Conservation (phyloP, 2,329 filamentous ascomycete species). For the Botrytis deweyae region DNA sequence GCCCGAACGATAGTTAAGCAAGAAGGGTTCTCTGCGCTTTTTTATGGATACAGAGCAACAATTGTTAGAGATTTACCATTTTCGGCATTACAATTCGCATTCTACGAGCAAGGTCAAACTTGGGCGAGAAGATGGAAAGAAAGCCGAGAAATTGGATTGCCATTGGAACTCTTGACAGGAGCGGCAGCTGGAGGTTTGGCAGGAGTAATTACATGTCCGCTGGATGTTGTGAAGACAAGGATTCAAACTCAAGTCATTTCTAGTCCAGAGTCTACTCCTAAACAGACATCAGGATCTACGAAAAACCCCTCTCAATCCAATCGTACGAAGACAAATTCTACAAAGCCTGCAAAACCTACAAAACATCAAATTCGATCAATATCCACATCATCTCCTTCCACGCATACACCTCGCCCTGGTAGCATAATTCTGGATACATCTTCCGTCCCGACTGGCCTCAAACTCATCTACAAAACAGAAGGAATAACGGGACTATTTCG, state of each 20-base stretch:
- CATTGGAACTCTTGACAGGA: constrained; percentile 84
- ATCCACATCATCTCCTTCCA: constrained; percentile 86
- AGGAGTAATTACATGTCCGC: constrained; percentile 88
- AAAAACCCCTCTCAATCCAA: constrained; percentile 25
- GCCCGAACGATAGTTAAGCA: constrained; percentile 77
- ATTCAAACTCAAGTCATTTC: constrained; percentile 85
- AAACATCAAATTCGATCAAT: constrained; percentile 66
- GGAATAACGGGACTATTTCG: constrained; percentile 89
- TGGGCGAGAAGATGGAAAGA: constrained; percentile 78
- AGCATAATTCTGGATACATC: constrained; percentile 82
- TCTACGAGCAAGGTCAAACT: constrained; percentile 91
- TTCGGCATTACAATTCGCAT: constrained; percentile 94
- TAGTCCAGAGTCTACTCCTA: constrained; percentile 35
- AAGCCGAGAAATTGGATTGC: constrained; percentile 79
- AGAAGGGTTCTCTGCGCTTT: constrained; percentile 83
- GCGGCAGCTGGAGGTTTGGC: constrained; percentile 88
- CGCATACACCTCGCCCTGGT: constrained; percentile 75
- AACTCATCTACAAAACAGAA: constrained; percentile 86
- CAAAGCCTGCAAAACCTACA: constrained; percentile 28
- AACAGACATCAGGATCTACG: constrained; percentile 29
- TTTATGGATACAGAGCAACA: constrained; percentile 96
- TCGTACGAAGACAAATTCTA: constrained; percentile 25
- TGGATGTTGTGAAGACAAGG: constrained; percentile 96
- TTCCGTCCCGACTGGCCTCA: constrained; percentile 80
- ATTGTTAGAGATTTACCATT: constrained; percentile 93